Base-by-base conservation (phyloP, 2,329 filamentous ascomycete genomes). In the Xylariaceae sp. region DNA sequence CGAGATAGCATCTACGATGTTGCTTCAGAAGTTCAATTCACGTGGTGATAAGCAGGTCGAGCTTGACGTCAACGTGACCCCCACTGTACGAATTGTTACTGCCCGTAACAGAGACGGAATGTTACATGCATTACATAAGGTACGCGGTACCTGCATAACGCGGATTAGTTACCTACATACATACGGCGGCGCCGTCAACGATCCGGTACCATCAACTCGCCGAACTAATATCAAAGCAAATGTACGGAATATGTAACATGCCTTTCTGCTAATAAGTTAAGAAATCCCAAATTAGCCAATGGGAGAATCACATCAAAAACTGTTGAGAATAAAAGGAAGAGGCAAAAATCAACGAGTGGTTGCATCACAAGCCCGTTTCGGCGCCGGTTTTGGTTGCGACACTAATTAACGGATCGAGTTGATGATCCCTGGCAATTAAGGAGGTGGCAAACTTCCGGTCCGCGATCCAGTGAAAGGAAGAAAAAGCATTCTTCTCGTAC, bases 41-140 rank as follows among this genome's bases (percentile, higher is more conserved):
- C 69, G 69, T 71, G 69, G 62, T 68, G 67, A 69, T 69, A 70
- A 69, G 62, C 47, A 30, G 9, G 44, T 59, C 55, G 9, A 56
- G 48, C 18, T 57, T 68, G 66, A 68, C 66, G 67, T 68, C 63
- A 68, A 57, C 44, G 8, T 30, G 23, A 30, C 23, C 34, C 42
- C 37, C 55, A 44, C 48, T 8, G 37, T 42, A 42, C 37, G 2
- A 42, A 13, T 42, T 9, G 9, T 13, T 13, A 13, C 9, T 42
- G 37, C 9, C 37, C 8, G 37, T 42, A 42, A 42, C 8, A 13
- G 37, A 11, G 8, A 4, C 11, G 37, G 37, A 42, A 42, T 42
- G 37, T 13, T 13, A 42, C 37, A 42, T 42, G 37, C 23, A 13
- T 42, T 42, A 42, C 37, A 13, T 42, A 42, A 42, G 8, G 3